phyloP scores from a whole-genome alignment of 2,329 filamentous ascomycete genomes.

The Clarireedia hainanense region DNA sequence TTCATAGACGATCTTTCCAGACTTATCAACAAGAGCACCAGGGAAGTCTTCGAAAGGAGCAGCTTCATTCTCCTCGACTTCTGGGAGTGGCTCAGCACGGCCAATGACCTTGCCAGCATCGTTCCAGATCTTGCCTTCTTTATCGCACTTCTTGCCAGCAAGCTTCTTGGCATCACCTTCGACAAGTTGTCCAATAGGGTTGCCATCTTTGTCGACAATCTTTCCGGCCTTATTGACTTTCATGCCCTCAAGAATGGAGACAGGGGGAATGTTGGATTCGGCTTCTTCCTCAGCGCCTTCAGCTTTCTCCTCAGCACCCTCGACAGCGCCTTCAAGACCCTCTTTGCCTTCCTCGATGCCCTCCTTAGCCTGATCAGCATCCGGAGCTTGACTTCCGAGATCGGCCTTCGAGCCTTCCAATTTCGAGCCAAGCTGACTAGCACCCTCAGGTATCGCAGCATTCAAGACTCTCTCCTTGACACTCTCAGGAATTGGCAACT shows the following conservation, averaged over 20 bases:
- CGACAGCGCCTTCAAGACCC: constrained; percentile 15
- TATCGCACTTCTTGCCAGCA: constrained; percentile 55
- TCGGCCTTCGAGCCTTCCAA: constrained; percentile 1
- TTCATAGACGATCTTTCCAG: constrained; percentile 44
- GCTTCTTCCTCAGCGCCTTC: constrained; percentile 40
- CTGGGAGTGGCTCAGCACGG: constrained; percentile 55
- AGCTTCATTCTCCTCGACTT: constrained; percentile 39
- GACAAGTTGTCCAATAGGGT: constrained; percentile 48
- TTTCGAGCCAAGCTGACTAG: not conserved
- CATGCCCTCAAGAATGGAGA: constrained; percentile 39
- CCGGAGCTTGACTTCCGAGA: constrained; percentile 1
- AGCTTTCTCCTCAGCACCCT: constrained; percentile 28
- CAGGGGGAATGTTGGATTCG: constrained; percentile 33
- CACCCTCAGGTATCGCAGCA: not conserved
- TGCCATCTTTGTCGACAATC: constrained; percentile 38
- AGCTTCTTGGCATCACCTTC: constrained; percentile 59
- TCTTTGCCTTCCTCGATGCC: not conserved
- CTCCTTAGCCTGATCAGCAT: not conserved
- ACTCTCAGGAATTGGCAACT: constrained; percentile 6
- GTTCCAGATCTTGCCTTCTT: constrained; percentile 64
- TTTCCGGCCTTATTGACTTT: constrained; percentile 51
- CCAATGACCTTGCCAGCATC: constrained; percentile 62
- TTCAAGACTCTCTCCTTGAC: constrained; percentile 2
- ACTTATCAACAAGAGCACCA: constrained; percentile 42
- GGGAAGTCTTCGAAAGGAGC: constrained; percentile 53